These are phyloP conservation scores for Xylaria sp. DNA, from an alignment of 2,329 filamentous ascomycete genomes.

Conservation along the genomic window DNA sequence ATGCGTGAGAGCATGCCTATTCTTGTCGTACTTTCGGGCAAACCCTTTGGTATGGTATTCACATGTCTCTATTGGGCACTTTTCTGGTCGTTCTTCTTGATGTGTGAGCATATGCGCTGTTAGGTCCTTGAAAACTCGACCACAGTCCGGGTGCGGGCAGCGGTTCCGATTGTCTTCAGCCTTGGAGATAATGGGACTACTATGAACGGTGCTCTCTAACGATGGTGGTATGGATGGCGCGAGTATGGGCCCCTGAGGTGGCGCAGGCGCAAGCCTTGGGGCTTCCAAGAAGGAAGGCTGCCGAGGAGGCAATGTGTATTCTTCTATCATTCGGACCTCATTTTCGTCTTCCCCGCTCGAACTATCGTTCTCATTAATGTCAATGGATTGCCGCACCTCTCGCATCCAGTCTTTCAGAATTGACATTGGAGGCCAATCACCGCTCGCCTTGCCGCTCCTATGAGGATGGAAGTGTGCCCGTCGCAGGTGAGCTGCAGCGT, in stretches of 20 bases:
- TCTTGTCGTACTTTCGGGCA: conserved; percentile 96
- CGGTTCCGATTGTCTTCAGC: conserved; percentile 56
- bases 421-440: conserved; percentile 69
- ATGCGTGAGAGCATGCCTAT: conserved; percentile 91
- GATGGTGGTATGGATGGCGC: conserved; percentile 50
- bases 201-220: conserved; percentile 50
- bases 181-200: conserved; percentile 49
- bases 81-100: conserved; percentile 89
- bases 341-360: conserved; percentile 66
- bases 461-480: conserved; percentile 68
- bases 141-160: conserved; percentile 86
- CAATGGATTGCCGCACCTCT: conserved; percentile 64
- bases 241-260: conserved; percentile 48
- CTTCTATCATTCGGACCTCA: conserved; percentile 55
- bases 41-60: conserved; percentile 95
- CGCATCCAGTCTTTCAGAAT: conserved; percentile 71
- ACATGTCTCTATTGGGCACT: conserved; percentile 92
- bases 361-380: conserved; percentile 59
- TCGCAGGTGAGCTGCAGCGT: conserved; percentile 68
- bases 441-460: conserved; percentile 66
- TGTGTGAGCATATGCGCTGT: conserved; percentile 97
- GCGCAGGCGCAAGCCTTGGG: conserved; percentile 50
- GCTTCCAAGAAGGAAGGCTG: conserved; percentile 50
- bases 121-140: conserved; percentile 87
- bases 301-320: conserved; percentile 59